phyloP scores from a whole-genome alignment of 1,284 basidiomycete species.

The Amylostereum areolatum region DNA sequence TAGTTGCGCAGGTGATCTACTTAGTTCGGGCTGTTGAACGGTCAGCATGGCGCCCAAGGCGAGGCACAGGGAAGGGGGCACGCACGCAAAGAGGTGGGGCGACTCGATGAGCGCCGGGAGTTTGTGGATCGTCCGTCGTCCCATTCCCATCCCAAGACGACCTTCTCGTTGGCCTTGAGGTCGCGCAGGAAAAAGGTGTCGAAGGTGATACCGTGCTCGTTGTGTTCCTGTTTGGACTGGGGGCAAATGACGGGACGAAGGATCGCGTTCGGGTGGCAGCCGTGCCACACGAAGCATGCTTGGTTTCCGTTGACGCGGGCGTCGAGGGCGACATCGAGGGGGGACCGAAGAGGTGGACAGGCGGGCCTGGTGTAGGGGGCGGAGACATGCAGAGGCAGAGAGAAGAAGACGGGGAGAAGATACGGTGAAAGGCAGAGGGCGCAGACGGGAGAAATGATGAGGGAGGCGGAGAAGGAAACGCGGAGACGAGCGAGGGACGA shows the following conservation, averaged over 20 bases:
- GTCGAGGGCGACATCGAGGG: slow-evolving; percentile 80
- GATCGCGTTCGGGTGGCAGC: slow-evolving; percentile 88
- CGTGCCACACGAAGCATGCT: slow-evolving; percentile 72
- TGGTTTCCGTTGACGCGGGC: slow-evolving; percentile 74
- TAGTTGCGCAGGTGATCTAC: slow-evolving; percentile 51
- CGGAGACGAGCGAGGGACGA: no score
- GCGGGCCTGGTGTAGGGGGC: no score
- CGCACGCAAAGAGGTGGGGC: slow-evolving; percentile 52
- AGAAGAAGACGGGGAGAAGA: no score
- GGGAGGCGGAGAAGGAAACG: no score
- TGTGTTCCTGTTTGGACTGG: slow-evolving; percentile 24
- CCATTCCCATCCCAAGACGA: slow-evolving; percentile 95
- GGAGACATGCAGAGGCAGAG: no score
- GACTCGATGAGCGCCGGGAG: slow-evolving; percentile 66
- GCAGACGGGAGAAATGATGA: no score
- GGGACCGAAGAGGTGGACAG: slow-evolving; percentile 83
- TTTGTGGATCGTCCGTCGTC: slow-evolving; percentile 87
- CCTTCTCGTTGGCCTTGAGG: slow-evolving; percentile 78
- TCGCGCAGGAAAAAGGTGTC: slow-evolving; percentile 81
- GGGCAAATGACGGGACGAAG: slow-evolving; percentile 73
- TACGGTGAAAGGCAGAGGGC: no score
- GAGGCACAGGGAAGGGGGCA: slow-evolving; percentile 20
- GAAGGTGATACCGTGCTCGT: slow-evolving; percentile 59
- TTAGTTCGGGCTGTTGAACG: slow-evolving; percentile 39
- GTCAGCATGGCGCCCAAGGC: slow-evolving; percentile 12